phyloP scores from a whole-genome alignment of 352 stramenopile species.

The Pythium sp. region DNA sequence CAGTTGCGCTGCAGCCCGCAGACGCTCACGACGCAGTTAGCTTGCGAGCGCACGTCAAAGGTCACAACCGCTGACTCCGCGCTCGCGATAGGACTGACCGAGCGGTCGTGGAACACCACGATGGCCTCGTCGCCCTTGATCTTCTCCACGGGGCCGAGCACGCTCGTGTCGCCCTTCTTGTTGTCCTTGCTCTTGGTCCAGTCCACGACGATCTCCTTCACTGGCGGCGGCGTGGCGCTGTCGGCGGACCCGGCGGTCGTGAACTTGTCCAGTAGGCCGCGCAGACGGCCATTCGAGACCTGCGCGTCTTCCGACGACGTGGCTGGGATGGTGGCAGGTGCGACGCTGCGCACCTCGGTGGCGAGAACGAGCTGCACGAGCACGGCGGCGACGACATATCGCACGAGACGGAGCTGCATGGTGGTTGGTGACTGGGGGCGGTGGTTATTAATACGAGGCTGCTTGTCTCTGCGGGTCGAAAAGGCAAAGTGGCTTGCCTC shows the following conservation, averaged over 20 bases:
- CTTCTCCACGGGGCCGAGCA: slow-evolving; percentile 42
- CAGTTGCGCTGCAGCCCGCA: slow-evolving; percentile 61
- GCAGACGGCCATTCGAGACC: slow-evolving; percentile 30
- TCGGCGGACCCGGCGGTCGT: slow-evolving; percentile 10
- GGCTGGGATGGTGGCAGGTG: background rate
- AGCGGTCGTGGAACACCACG: slow-evolving; percentile 68
- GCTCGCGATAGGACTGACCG: slow-evolving; percentile 25
- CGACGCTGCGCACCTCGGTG: slow-evolving; percentile 4
- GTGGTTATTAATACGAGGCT: slow-evolving; percentile 13
- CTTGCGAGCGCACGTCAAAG: slow-evolving; percentile 65
- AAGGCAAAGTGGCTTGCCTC: slow-evolving; percentile 1
- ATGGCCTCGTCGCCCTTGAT: slow-evolving; percentile 62
- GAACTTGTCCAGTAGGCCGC: slow-evolving; percentile 37
- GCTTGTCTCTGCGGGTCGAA: background rate
- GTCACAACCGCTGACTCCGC: slow-evolving; percentile 59
- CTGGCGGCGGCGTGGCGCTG: slow-evolving; percentile 17
- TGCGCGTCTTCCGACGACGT: slow-evolving; percentile 16
- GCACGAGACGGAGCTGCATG: slow-evolving; percentile 19
- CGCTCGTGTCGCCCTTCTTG: slow-evolving; percentile 19
- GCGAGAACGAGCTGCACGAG: slow-evolving; percentile 17
- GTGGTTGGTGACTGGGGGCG: background rate
- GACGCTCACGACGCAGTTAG: slow-evolving; percentile 76
- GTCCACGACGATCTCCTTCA: slow-evolving; percentile 32
- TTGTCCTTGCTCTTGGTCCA: slow-evolving; percentile 33
- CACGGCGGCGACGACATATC: slow-evolving; percentile 24